A percentile compares a stretch with the other conserved stretches of the same genome.
Evolutionary conservation across 306 rosid genomes (phyloP).

Genomic region (Cicer pinnatifidum): DNA sequence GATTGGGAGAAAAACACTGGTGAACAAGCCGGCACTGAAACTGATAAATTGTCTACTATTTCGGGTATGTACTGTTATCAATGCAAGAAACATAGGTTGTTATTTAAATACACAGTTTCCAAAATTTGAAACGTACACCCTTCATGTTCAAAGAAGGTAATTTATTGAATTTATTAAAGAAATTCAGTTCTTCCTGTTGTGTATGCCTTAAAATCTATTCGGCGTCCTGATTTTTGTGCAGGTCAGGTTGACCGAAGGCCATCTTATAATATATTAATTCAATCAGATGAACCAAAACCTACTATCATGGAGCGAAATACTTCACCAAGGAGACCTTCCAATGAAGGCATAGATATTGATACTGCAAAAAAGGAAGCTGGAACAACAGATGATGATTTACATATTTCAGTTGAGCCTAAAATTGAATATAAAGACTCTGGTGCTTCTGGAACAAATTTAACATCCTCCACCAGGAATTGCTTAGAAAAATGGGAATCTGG

Average conservation of each 20-base stretch:
- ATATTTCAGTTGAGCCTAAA: constrained; percentile 37
- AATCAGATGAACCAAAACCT: constrained; percentile 51
- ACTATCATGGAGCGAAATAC: constrained; percentile 44
- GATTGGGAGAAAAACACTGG: constrained; percentile 36
- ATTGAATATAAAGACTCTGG: constrained; percentile 42
- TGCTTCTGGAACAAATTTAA: constrained; percentile 43
- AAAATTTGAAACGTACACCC: not conserved
- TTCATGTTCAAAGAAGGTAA: constrained; percentile 18
- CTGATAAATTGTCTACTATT: constrained; percentile 41
- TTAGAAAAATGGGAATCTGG: constrained; percentile 59
- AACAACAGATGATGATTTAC: constrained; percentile 37
- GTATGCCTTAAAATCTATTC: constrained; percentile 28
- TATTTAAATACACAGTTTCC: constrained; percentile 11
- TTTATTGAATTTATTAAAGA: constrained; percentile 18
- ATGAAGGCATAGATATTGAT: constrained; percentile 43
- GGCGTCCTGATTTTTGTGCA: constrained; percentile 44
- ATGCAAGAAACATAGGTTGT: not conserved
- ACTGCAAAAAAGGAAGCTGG: constrained; percentile 42
- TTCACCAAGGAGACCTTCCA: constrained; percentile 37
- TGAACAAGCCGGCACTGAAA: constrained; percentile 39
- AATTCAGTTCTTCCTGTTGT: constrained; percentile 25
- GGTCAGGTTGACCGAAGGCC: constrained; percentile 47
- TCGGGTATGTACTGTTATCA: constrained; percentile 52
- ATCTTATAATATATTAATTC: constrained; percentile 40
- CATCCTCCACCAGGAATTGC: constrained; percentile 44